phyloP scores from a whole-genome alignment of 2,329 filamentous ascomycete species.

The Beauveria asiatica region DNA sequence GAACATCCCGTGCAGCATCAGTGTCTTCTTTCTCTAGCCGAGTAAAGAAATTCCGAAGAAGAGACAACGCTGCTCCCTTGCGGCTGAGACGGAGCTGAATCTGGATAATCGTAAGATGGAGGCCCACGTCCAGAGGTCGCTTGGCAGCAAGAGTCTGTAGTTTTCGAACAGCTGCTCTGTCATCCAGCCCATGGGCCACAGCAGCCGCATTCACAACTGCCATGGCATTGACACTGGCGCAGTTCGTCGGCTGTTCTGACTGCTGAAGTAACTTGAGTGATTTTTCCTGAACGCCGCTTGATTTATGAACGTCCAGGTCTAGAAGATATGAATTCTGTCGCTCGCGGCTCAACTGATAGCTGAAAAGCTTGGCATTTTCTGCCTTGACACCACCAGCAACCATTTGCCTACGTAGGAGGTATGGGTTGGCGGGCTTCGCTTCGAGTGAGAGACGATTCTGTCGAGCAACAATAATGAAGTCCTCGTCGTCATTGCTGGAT shows the following conservation, averaged over 20 bases:
- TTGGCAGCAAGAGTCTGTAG: conserved; percentile 63
- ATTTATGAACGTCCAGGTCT: conserved; percentile 60
- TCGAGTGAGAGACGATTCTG: conserved; percentile 50
- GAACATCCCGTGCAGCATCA: conserved; percentile 54
- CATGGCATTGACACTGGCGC: conserved; percentile 29
- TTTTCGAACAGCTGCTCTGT: conserved; percentile 59
- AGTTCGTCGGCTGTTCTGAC: conserved; percentile 20
- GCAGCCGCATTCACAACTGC: conserved; percentile 62
- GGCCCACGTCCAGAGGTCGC: conserved; percentile 69
- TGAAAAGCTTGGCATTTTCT: conserved; percentile 58
- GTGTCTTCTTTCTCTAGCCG: conserved; percentile 56
- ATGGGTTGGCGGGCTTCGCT: conserved; percentile 50
- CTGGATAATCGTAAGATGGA: conserved; percentile 72
- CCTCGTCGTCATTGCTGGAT: conserved; percentile 54
- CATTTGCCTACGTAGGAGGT: conserved; percentile 54
- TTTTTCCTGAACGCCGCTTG: conserved; percentile 46
- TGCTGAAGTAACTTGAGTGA: conserved; percentile 33
- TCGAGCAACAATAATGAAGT: conserved; percentile 56
- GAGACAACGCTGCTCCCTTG: conserved; percentile 61
- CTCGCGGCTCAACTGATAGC: conserved; percentile 54
- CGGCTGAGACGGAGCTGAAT: conserved; percentile 68
- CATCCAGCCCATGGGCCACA: conserved; percentile 49
- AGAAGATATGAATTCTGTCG: conserved; percentile 54
- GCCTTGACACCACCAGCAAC: conserved; percentile 43
- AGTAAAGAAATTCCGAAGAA: conserved; percentile 67